phyloP scores from a whole-genome alignment of 768 basidiomycete genomes.

The Suillus lakei region DNA sequence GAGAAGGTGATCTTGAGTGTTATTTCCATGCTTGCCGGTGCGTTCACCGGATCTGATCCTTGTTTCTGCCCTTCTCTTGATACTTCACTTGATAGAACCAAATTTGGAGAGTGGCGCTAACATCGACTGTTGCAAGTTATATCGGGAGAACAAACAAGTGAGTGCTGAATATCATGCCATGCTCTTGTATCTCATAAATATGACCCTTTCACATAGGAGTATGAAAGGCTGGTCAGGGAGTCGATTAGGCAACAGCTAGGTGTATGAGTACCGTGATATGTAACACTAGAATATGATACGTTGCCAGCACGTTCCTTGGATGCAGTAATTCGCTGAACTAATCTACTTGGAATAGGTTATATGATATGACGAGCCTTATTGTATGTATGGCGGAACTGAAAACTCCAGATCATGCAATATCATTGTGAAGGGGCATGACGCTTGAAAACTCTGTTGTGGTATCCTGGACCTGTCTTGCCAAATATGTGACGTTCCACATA shows the following conservation, averaged over 20 bases:
- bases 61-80: slow-evolving; percentile 1
- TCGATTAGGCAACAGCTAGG: slow-evolving; percentile 89
- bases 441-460: slow-evolving; percentile 54
- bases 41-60: slow-evolving; percentile 25
- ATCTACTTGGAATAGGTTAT: slow-evolving; percentile 16
- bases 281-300: slow-evolving; percentile 11
- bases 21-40: slow-evolving; percentile 95
- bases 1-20: slow-evolving; percentile 97
- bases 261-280: slow-evolving; percentile 43
- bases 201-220: slow-evolving; percentile 55
- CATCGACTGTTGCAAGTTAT: slow-evolving; percentile 96
- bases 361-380: slow-evolving; percentile 10
- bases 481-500: slow-evolving; percentile 90
- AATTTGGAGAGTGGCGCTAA: slow-evolving; percentile 98
- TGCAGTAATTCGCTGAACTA: slow-evolving; percentile 11
- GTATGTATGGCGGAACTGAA: slow-evolving; percentile 1
- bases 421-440: slow-evolving; percentile 17
- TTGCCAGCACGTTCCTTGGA: slow-evolving; percentile 6
- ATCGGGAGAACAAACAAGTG: slow-evolving; percentile 80
- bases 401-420: slow-evolving; percentile 6
- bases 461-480: slow-evolving; percentile 51
- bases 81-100: slow-evolving; percentile 61
- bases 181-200: slow-evolving; percentile 6
- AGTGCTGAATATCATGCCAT: slow-evolving; percentile 18
- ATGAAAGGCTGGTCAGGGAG: slow-evolving; percentile 83